Evolutionary conservation across 2,329 filamentous ascomycete species (phyloP).

Genomic region (Colletotrichum brevisporum): DNA sequence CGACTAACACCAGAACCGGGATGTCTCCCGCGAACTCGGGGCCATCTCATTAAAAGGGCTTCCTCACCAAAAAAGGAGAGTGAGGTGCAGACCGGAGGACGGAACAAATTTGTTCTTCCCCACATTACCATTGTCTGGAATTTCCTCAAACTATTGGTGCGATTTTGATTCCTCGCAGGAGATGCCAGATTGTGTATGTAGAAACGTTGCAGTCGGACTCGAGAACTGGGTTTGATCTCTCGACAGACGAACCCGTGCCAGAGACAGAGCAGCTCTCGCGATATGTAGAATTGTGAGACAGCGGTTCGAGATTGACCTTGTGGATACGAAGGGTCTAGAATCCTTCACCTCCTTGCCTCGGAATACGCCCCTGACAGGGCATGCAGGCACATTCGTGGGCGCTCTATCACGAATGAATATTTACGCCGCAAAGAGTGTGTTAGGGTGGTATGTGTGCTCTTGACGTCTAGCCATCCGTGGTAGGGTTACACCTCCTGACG

Average conservation of each 20-base stretch:
- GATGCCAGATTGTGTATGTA: background rate
- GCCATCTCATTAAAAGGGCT: background rate
- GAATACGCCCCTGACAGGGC: too few species aligned
- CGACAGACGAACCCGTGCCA: background rate
- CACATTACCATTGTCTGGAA: background rate
- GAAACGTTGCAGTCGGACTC: background rate
- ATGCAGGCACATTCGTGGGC: too few species aligned
- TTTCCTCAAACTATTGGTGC: background rate
- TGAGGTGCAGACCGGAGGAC: background rate
- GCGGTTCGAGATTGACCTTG: too few species aligned
- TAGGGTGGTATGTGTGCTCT: too few species aligned
- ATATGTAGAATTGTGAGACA: too few species aligned
- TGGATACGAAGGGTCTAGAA: too few species aligned
- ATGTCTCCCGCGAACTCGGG: background rate
- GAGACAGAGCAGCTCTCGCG: too few species aligned
- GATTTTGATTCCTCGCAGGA: background rate
- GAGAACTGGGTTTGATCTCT: background rate
- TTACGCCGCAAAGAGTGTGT: too few species aligned
- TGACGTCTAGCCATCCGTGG: too few species aligned
- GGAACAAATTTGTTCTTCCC: background rate
- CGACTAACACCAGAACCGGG: background rate
- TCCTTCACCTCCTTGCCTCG: too few species aligned
- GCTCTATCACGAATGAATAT: too few species aligned
- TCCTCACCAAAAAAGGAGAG: background rate
- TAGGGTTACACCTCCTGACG: background rate